Evolutionary conservation across 2,329 filamentous ascomycete genomes (phyloP), one percentile per base, ranked within the genome.

Genomic region (Periconia macrospinosa): DNA sequence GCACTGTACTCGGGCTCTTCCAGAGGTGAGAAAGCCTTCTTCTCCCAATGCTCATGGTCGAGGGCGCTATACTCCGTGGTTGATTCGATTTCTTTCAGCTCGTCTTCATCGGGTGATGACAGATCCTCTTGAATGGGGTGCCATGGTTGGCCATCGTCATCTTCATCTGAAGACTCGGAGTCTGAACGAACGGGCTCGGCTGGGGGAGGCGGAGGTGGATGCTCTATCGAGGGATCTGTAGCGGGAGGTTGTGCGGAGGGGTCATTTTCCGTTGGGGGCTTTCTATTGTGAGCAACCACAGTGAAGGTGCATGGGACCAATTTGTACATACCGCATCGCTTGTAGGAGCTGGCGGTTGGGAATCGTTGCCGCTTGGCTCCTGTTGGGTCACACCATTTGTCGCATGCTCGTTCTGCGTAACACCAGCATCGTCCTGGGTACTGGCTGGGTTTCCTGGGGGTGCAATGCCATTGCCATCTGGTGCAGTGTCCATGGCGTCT

Each of bases 21-120:
- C 9, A 85, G 71, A 3, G 80, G 75, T 23, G 77, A 73, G 60
- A 82, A 86, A 9, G 84, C 81, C 57, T 79, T 76, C 54, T 78
- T 78, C 65, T 86, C 81, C 82, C 83, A 86, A 63, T 86, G 78
- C 18, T 78, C 71, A 63, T 85, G 78, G 58, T 87, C 82, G 44
- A 79, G 63, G n/a, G 83, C 84, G 66, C 79, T 84, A 56, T 81
- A 76, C 50, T 82, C 78, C 47, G 74, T 74, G 5, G 70, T 70
- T 2, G 74, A 71, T 47, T 83, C 79, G 30, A 86, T 84, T 60
- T 82, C 81, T 60, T 80, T 81, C 59, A 86, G 62, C 71, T 87
- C 85, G 10, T 78, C 78, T 59, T 83, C 82, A 52, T 82, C 79
- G 7, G 85, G 83, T 2, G 70, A 66, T 0, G 81, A 82, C 7